These are phyloP conservation scores for Sordaria brevicollis DNA, from an alignment of 495 filamentous ascomycete genomes.

Conservation along the genomic window DNA sequence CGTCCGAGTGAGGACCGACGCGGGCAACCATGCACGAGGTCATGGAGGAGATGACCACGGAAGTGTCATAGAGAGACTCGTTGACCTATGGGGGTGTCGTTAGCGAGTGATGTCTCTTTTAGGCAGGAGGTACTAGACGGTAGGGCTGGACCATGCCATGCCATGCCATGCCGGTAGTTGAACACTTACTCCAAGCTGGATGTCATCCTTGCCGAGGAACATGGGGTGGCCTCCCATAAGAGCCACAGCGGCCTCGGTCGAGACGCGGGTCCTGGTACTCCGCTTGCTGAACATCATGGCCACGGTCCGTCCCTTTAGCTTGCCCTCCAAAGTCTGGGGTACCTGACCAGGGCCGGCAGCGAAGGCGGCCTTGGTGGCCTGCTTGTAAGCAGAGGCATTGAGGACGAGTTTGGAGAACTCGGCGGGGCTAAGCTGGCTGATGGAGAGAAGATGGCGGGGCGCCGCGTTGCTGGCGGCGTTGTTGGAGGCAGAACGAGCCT, in stretches of 20 bases:
- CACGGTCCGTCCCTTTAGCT: constrained; percentile 60
- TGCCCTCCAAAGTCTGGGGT: constrained; percentile 42
- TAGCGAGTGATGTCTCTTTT: neutral
- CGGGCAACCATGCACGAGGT: constrained; percentile 81
- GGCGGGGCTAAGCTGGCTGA: constrained; percentile 66
- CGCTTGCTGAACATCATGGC: constrained; percentile 96
- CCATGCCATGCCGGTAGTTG: too few species aligned
- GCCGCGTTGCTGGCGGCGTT: constrained; percentile 15
- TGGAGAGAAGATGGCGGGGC: constrained; percentile 81
- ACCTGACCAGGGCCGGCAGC: constrained; percentile 18
- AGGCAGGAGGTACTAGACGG: neutral
- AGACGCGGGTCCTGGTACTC: constrained; percentile 83
- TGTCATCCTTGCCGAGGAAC: constrained; percentile 91
- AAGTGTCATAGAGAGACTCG: constrained; percentile 82
- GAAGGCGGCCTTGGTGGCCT: constrained; percentile 60
- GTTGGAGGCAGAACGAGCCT: constrained; percentile 18
- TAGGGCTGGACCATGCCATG: neutral
- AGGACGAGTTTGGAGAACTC: constrained; percentile 75
- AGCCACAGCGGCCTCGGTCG: constrained; percentile 77
- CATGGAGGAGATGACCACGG: constrained; percentile 87
- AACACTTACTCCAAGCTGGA: constrained; percentile 72
- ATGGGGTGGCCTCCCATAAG: constrained; percentile 85
- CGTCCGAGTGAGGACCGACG: constrained; percentile 73
- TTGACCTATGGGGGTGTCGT: constrained; percentile 47
- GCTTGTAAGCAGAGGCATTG: constrained; percentile 69